These are phyloP conservation scores for Fusarium siculi DNA, from an alignment of 2,329 filamentous ascomycete genomes.

Conservation along the genomic window DNA sequence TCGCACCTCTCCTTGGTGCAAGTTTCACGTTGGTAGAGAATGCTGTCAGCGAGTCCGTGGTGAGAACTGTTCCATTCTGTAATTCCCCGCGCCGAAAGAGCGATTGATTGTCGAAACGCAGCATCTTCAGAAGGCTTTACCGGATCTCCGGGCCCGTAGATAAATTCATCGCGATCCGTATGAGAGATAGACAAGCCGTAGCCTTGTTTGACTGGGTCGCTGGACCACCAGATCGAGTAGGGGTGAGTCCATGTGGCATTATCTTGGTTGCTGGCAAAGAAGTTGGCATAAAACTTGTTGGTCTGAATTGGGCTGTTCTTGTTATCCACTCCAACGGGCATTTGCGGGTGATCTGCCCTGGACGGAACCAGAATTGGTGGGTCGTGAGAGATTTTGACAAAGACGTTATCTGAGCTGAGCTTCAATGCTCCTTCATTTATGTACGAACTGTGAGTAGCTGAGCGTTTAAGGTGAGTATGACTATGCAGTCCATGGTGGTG, in stretches of 20 bases:
- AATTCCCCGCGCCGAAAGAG: neutral
- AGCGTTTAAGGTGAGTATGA: neutral
- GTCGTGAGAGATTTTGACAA: neutral
- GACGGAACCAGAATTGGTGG: neutral
- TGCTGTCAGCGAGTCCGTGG: neutral
- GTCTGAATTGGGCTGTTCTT: neutral
- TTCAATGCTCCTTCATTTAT: rapidly evolving
- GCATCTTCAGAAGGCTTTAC: neutral
- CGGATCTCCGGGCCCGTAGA: rapidly evolving
- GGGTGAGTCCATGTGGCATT: neutral
- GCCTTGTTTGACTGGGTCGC: neutral
- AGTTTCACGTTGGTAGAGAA: neutral
- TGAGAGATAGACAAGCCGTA: neutral
- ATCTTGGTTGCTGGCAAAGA: neutral
- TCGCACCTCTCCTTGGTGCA: neutral
- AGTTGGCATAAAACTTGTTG: neutral
- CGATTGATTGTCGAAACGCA: neutral
- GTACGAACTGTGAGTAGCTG: rapidly evolving
- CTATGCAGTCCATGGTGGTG: neutral
- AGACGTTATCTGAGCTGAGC: neutral
- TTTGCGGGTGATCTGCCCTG: neutral
- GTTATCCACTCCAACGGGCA: neutral
- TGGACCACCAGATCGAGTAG: neutral
- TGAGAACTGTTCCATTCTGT: neutral
- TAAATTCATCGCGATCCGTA: neutral